Evolutionary conservation across 1,139 yeast genomes (phyloP).

Genomic region (Yamadazyma dendronema): DNA sequence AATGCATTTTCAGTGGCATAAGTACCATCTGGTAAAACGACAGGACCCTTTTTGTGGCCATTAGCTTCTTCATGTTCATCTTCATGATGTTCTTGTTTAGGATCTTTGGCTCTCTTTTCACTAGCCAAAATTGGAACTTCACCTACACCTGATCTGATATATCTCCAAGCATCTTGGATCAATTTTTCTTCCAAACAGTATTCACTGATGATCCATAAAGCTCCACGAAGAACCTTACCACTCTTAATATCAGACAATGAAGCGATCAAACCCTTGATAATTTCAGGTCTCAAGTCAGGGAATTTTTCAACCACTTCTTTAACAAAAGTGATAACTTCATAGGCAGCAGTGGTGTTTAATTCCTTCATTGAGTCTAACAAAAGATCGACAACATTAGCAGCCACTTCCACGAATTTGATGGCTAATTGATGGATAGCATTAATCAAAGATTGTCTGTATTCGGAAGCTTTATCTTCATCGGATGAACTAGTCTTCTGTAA

Average conservation of each 20-base stretch:
- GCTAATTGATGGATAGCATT: slow-evolving; percentile 91
- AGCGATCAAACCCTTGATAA: slow-evolving; percentile 61
- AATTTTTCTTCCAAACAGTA: slow-evolving; percentile 72
- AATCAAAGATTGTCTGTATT: slow-evolving; percentile 86
- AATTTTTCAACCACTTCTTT: slow-evolving; percentile 93
- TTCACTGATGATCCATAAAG: slow-evolving; percentile 96
- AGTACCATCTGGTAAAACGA: slow-evolving; percentile 95
- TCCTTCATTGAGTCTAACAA: slow-evolving; percentile 85
- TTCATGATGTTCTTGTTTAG: slow-evolving; percentile 27
- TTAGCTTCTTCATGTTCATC: slow-evolving; percentile 26
- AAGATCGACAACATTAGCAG: slow-evolving; percentile 85
- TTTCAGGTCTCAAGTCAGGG: slow-evolving; percentile 72
- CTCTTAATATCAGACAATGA: slow-evolving; percentile 71
- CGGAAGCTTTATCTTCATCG: slow-evolving; percentile 75
- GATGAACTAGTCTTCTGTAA: slow-evolving; percentile 67
- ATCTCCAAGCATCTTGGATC: slow-evolving; percentile 84
- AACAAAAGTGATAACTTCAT: slow-evolving; percentile 83
- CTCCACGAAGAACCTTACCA: slow-evolving; percentile 90
- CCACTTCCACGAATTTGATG: slow-evolving; percentile 83
- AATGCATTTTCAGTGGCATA: slow-evolving; percentile 95
- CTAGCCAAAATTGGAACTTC: slow-evolving; percentile 86
- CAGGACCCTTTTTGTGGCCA: slow-evolving; percentile 57
- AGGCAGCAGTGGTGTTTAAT: slow-evolving; percentile 80
- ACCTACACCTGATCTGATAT: slow-evolving; percentile 79
- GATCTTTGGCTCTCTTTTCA: slow-evolving; percentile 53